A percentile compares a stretch with the other conserved stretches of the same genome.
Conservation (phyloP, 352 stramenopile species). For the Phytopythium cucurbitacearum region DNA sequence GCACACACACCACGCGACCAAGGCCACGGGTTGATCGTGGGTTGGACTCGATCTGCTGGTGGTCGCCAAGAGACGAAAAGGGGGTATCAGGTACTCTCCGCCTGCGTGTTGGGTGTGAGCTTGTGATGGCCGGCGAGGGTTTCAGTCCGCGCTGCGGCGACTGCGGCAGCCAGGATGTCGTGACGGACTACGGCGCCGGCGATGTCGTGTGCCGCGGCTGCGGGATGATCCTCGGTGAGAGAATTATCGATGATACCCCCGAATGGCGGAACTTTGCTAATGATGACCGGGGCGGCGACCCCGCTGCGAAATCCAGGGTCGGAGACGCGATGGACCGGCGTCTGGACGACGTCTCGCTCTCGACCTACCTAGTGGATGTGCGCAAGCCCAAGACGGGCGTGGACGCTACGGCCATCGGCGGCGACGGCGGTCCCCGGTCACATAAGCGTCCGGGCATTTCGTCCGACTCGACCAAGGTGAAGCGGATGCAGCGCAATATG, state of each 20-base stretch:
- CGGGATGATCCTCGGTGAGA: conserved; percentile 84
- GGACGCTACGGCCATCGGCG: conserved; percentile 11
- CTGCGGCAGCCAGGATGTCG: conserved; percentile 71
- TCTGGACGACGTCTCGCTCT: conserved; percentile 54
- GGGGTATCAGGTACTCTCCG: neutral
- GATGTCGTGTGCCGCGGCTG: conserved; percentile 80
- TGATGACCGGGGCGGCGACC: conserved; percentile 77
- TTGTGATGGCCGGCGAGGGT: conserved; percentile 53
- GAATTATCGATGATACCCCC: conserved; percentile 85
- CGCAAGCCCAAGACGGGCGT: conserved; percentile 23
- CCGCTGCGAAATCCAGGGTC: conserved; percentile 77
- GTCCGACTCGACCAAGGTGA: conserved; percentile 49
- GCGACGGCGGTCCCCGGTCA: conserved; percentile 14
- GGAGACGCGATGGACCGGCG: conserved; percentile 60
- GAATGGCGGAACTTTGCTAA: conserved; percentile 88
- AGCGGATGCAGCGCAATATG: conserved; percentile 69
- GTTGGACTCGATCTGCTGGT: neutral
- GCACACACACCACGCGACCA: too few relatives aligned
- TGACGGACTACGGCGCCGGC: conserved; percentile 74
- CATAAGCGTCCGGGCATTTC: conserved; percentile 65
- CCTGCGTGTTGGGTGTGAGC: too few relatives aligned
- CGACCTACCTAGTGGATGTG: conserved; percentile 65
- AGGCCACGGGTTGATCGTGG: too few relatives aligned
- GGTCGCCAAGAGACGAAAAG: neutral
- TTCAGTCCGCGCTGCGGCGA: conserved; percentile 53